Conservation (phyloP, 345 rosid species). For the Euphorbia peplus region DNA sequence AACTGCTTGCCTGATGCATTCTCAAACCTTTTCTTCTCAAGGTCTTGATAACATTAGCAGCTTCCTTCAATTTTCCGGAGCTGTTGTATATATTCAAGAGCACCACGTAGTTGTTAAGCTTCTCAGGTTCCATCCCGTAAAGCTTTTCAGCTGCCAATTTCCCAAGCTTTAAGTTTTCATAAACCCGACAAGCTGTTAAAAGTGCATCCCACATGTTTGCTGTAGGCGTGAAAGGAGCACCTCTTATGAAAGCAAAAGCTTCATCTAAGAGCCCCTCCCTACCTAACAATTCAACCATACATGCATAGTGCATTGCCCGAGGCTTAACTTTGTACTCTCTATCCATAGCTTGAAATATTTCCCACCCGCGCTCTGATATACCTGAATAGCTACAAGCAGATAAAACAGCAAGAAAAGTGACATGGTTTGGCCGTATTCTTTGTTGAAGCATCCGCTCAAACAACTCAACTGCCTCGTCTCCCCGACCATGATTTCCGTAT, state of each 20-base stretch:
- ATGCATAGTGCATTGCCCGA: slow-evolving; percentile 80
- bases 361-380: slow-evolving; percentile 67
- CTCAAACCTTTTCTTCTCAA: slow-evolving; percentile 69
- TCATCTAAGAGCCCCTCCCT: slow-evolving; percentile 77
- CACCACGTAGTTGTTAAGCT: slow-evolving; percentile 71
- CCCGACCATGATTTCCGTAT: slow-evolving; percentile 72
- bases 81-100: slow-evolving; percentile 71
- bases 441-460: slow-evolving; percentile 61
- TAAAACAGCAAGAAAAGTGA: slow-evolving; percentile 73
- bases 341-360: slow-evolving; percentile 64
- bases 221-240: slow-evolving; percentile 63
- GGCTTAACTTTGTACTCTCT: slow-evolving; percentile 63
- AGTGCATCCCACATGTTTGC: slow-evolving; percentile 93
- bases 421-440: slow-evolving; percentile 61
- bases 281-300: slow-evolving; percentile 77
- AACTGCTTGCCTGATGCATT: slow-evolving; percentile 71
- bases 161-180: slow-evolving; percentile 73
- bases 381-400: slow-evolving; percentile 79
- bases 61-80: slow-evolving; percentile 63
- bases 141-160: slow-evolving; percentile 75
- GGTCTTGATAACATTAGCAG: slow-evolving; percentile 57
- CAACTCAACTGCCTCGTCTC: slow-evolving; percentile 60
- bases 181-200: slow-evolving; percentile 73
- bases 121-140: slow-evolving; percentile 76
- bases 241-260: slow-evolving; percentile 67